A percentile compares a stretch with the other conserved stretches of the same genome.
phyloP scores from a whole-genome alignment of 2,329 filamentous ascomycete genomes.

The Fusarium beomiforme region DNA sequence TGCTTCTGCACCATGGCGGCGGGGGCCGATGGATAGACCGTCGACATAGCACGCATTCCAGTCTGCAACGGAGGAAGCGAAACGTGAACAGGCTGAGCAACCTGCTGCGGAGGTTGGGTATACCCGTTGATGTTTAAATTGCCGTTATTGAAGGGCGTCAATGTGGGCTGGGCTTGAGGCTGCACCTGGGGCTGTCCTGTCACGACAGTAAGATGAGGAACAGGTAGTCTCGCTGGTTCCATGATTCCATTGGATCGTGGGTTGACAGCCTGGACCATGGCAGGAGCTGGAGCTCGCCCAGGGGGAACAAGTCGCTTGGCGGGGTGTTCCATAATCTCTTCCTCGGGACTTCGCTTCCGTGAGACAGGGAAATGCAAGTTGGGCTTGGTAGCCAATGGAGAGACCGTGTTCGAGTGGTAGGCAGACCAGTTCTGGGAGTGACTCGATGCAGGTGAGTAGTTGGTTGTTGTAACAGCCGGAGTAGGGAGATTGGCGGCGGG shows the following conservation, averaged over 20 bases:
- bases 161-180: constrained; percentile 15
- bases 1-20: constrained; percentile 52
- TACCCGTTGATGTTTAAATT: constrained; percentile 52
- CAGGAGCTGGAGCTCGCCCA: constrained; percentile 31
- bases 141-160: constrained; percentile 45
- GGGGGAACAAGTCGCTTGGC: constrained; percentile 58
- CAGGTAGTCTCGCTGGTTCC: constrained; percentile 64
- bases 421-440: constrained; percentile 53
- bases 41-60: constrained; percentile 77
- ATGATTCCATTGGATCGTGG: constrained; percentile 33
- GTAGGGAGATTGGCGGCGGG: constrained; percentile 47
- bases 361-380: constrained; percentile 52
- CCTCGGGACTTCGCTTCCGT: constrained; percentile 63
- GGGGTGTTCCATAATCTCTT: constrained; percentile 62
- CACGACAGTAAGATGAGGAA: constrained; percentile 76
- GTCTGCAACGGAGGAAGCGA: constrained; percentile 72
- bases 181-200: constrained; percentile 52
- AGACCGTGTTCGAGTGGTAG: constrained; percentile 54
- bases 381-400: constrained; percentile 61
- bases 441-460: constrained; percentile 54
- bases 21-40: constrained; percentile 73
- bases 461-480: constrained; percentile 44
- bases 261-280: constrained; percentile 24
- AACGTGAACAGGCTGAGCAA: constrained; percentile 49
- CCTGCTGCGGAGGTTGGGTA: constrained; percentile 42